Conservation (phyloP, 169 alveolate genomes). For the Blepharisma undulans region DNA sequence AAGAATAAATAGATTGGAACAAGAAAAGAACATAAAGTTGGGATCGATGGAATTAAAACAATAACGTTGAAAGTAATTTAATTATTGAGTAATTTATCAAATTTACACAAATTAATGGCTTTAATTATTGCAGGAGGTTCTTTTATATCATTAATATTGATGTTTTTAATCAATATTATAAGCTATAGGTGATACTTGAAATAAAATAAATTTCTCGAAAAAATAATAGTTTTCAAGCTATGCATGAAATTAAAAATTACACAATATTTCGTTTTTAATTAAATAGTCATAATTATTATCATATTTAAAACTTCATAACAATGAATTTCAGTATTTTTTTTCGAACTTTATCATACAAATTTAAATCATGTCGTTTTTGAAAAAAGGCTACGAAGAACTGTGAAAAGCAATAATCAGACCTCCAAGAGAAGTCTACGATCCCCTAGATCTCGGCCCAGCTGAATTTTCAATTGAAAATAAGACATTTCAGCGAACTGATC, state of each 20-base stretch:
- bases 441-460: slow-evolving; percentile 77
- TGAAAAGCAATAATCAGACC: slow-evolving; percentile 90
- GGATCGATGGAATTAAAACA: neutral
- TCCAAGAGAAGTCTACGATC: slow-evolving; percentile 78
- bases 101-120: neutral
- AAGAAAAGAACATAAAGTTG: neutral
- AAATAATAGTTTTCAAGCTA: too few relatives aligned
- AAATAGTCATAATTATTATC: too few relatives aligned
- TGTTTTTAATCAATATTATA: too few relatives aligned
- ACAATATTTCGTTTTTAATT: too few relatives aligned
- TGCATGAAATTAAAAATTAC: too few relatives aligned
- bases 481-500: slow-evolving; percentile 79
- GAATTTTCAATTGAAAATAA: slow-evolving; percentile 65
- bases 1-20: neutral
- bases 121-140: too few relatives aligned
- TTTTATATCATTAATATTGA: too few relatives aligned
- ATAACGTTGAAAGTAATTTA: neutral
- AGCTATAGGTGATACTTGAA: too few relatives aligned
- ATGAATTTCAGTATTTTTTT: neutral
- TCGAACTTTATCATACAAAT: neutral
- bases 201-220: too few relatives aligned
- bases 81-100: neutral
- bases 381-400: slow-evolving; percentile 52
- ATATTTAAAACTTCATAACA: neutral
- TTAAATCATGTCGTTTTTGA: neutral